Conservation (phyloP, 106 monocot genomes). For the Xerophyta viscosa region DNA sequence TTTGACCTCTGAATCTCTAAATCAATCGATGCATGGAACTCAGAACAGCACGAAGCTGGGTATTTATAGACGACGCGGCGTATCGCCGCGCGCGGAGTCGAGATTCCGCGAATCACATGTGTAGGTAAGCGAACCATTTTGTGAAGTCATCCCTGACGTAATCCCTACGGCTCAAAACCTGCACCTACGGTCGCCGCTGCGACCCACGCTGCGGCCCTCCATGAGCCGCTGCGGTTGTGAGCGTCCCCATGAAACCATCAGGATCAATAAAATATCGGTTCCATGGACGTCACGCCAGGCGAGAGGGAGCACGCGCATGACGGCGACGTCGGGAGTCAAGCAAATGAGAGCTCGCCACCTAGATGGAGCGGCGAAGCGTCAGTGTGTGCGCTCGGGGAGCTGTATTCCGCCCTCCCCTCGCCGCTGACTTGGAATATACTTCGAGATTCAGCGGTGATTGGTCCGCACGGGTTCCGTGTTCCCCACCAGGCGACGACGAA, state of each 20-base stretch:
- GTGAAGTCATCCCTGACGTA: background rate
- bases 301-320: background rate
- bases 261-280: background rate
- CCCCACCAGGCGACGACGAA: background rate
- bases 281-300: background rate
- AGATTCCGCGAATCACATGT: background rate
- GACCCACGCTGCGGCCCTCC: too few species aligned
- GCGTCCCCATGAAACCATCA: background rate
- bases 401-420: background rate
- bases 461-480: background rate
- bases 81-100: background rate
- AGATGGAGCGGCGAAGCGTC: background rate
- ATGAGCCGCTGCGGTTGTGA: too few species aligned
- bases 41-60: background rate
- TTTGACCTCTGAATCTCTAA: background rate
- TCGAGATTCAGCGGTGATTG: background rate
- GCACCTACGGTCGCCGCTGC: too few species aligned
- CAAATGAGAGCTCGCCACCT: background rate
- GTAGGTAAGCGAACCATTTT: background rate
- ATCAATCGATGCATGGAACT: background rate
- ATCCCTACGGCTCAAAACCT: too few species aligned
- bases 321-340: background rate
- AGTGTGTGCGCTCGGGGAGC: background rate
- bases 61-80: background rate
- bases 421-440: background rate